Base-by-base conservation (phyloP, 345 rosid genomes). In the Gossypium mustelinum region DNA sequence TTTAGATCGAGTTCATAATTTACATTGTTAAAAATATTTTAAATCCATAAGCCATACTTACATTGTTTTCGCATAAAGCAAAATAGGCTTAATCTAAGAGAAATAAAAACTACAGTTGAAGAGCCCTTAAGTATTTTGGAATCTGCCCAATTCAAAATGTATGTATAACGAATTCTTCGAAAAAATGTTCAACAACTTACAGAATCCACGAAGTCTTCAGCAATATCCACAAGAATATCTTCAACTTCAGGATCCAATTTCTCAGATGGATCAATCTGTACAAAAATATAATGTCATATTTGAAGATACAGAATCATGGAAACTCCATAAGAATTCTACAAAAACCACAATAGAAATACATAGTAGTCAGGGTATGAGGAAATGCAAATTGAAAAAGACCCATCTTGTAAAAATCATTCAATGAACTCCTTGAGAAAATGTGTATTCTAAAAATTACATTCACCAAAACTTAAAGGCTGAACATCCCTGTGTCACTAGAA, bases 171-270 rank as follows among this genome's bases (percentile, higher is more conserved):
- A 25, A 29, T 9, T 74, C 18, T 66, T 25, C 48, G 16, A 67
- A 73, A 24, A n/a, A 39, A 64, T 51, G 59, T 61, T 72, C 61
- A 75, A 75, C 44, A 75, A 76, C 97, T 92, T 80, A 93, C 99
- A 56, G 97, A 91, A 54, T 91, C 98, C 25, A 95, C 89, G 85
- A 95, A 93, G 68, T 93, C 99, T 79, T 95, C 98, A 8, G 98
- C 97, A 83, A 93, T 88, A 78, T 93, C 98, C 62, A 82, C 86
- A 79, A 95, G 98, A 81, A 91, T 85, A 77, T 91, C 94, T 88
- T 90, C 98, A 83, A 95, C 98, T 68, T 93, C 96, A 58, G 93
- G 89, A 75, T 93, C 98, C 87, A 95, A 81, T 79, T 81, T 95
- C 88, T 89, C 99, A 57, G 86, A 83, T n/a, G 98, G 96, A 75